Conservation (phyloP, 768 basidiomycete species). For the Rossbeevera mucosa region DNA sequence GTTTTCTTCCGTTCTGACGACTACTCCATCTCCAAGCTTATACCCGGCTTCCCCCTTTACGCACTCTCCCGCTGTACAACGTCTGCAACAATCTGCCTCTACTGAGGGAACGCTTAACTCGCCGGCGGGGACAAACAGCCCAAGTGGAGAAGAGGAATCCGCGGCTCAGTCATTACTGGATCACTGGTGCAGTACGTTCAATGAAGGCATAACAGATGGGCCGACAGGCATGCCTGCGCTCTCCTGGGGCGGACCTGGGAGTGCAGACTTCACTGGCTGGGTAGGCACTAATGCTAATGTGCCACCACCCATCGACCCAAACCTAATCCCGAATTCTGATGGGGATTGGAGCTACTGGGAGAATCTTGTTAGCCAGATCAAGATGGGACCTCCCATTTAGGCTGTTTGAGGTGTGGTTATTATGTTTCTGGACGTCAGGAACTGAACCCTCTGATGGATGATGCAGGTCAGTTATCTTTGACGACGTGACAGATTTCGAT, state of each 20-base stretch:
- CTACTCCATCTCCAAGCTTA: slow-evolving; percentile 19
- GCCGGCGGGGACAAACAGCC: slow-evolving; percentile 65
- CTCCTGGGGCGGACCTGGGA: slow-evolving; percentile 58
- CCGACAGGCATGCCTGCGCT: slow-evolving; percentile 42
- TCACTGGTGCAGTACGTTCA: slow-evolving; percentile 82
- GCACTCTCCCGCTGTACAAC: slow-evolving; percentile 53
- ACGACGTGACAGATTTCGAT: slow-evolving; percentile 11
- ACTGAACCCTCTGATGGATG: slow-evolving; percentile 1
- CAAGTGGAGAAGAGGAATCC: slow-evolving; percentile 66
- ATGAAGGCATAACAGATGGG: slow-evolving; percentile 55
- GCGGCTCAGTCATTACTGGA: slow-evolving; percentile 75
- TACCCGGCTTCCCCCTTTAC: slow-evolving; percentile 27
- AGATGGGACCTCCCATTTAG: slow-evolving; percentile 34
- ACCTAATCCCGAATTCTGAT: slow-evolving; percentile 47
- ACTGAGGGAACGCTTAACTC: slow-evolving; percentile 48
- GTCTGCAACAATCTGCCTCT: slow-evolving; percentile 46
- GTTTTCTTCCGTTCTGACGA: slow-evolving; percentile 24
- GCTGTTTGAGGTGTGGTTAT: neutral
- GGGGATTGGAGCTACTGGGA: slow-evolving; percentile 84
- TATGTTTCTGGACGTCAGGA: neutral
- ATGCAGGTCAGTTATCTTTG: neutral
- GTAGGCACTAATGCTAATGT: slow-evolving; percentile 39
- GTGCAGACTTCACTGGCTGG: slow-evolving; percentile 59
- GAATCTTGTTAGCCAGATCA: slow-evolving; percentile 57
- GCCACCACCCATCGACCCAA: slow-evolving; percentile 38